Conservation (phyloP, 2,329 filamentous ascomycete genomes). For the Trichophyton mentagrophytes region DNA sequence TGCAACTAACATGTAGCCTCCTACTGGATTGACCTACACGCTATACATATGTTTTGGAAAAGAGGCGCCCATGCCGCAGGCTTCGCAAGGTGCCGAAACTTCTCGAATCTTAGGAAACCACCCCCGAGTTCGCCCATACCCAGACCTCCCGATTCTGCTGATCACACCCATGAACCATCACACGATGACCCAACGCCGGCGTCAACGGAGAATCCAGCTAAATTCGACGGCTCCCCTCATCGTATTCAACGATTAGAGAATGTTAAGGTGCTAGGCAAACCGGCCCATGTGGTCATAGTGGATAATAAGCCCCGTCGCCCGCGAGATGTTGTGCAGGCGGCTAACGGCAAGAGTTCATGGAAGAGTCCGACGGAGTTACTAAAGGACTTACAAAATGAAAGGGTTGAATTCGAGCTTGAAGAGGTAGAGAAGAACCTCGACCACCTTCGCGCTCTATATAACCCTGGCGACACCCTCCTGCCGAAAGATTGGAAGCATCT, state of each 20-base stretch:
- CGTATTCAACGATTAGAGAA: neutral
- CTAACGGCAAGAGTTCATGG: neutral
- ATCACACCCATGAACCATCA: neutral
- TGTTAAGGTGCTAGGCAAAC: conserved; percentile 4
- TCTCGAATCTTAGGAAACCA: neutral
- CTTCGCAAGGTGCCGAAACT: neutral
- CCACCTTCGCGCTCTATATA: conserved; percentile 16
- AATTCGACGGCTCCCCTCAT: neutral
- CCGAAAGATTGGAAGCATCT: conserved; percentile 21
- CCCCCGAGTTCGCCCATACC: neutral
- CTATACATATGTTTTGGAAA: conserved; percentile 4
- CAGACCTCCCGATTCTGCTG: neutral
- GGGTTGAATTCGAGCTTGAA: conserved; percentile 1
- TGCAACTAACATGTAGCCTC: neutral
- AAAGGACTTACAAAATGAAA: conserved; percentile 11
- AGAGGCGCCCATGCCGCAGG: neutral
- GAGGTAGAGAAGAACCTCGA: conserved; percentile 20
- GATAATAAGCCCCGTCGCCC: neutral
- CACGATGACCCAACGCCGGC: neutral
- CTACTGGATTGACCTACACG: neutral
- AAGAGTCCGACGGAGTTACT: conserved; percentile 9
- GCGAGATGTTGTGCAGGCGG: neutral
- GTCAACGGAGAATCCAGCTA: neutral
- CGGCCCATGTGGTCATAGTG: conserved; percentile 9
- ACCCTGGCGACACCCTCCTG: conserved; percentile 18